These are phyloP conservation scores for Meredithiella fracta DNA, from an alignment of 2,329 filamentous ascomycete genomes.

Conservation along the genomic window DNA sequence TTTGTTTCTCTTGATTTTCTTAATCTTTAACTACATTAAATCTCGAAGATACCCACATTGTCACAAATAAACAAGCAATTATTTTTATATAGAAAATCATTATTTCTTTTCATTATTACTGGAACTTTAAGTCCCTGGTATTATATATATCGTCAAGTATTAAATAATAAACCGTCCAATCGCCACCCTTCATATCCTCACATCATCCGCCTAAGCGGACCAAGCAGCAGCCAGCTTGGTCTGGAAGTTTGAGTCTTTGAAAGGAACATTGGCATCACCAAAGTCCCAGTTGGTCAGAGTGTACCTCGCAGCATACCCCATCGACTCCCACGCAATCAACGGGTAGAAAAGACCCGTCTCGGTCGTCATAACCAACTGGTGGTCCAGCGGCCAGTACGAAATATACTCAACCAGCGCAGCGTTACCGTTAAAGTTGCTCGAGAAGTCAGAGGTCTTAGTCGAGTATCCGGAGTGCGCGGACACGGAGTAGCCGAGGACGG, in stretches of 20 bases:
- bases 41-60: neutral
- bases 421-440: slow-evolving; percentile 9
- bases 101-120: no score
- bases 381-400: slow-evolving; percentile 19
- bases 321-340: slow-evolving; percentile 28
- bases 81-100: no score
- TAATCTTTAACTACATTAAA: neutral
- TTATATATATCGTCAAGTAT: no score
- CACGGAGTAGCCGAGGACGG: slow-evolving; percentile 23
- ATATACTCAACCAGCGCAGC: slow-evolving; percentile 22
- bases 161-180: no score
- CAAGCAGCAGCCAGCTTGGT: slow-evolving; percentile 13
- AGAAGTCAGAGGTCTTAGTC: slow-evolving; percentile 15
- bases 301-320: slow-evolving; percentile 21
- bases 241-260: slow-evolving; percentile 22
- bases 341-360: slow-evolving; percentile 24
- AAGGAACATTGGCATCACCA: slow-evolving; percentile 26
- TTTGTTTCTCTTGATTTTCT: slow-evolving; percentile 1
- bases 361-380: slow-evolving; percentile 23
- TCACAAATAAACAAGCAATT: neutral
- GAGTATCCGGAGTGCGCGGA: slow-evolving; percentile 25
- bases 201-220: neutral
- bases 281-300: slow-evolving; percentile 26
- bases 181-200: neutral
- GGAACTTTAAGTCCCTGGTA: neutral